Conservation (phyloP, 2,329 filamentous ascomycete species). For the Fusarium illudens region DNA sequence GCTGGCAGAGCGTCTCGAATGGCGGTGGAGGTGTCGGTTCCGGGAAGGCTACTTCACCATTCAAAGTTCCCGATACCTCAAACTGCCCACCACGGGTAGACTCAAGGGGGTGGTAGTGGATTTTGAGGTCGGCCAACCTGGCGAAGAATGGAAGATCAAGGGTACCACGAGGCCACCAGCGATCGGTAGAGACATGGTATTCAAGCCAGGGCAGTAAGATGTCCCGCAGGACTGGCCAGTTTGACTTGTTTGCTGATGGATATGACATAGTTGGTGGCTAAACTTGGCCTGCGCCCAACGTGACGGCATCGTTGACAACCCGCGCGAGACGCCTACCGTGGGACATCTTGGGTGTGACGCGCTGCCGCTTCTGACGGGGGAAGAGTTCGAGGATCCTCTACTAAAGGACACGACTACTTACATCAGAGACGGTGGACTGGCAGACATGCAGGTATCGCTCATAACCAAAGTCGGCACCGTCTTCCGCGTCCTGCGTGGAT, state of each 20-base stretch:
- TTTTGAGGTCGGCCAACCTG: conserved; percentile 40
- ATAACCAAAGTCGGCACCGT: conserved; percentile 59
- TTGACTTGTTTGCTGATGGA: conserved; percentile 26
- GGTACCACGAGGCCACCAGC: conserved; percentile 49
- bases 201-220: conserved; percentile 59
- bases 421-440: conserved; percentile 52
- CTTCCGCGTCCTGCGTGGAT: conserved; percentile 62
- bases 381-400: conserved; percentile 53
- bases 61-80: conserved; percentile 53
- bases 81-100: conserved; percentile 49
- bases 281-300: conserved; percentile 64
- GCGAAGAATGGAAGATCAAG: conserved; percentile 51
- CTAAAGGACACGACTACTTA: conserved; percentile 51
- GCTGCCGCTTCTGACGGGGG: conserved; percentile 61
- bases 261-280: conserved; percentile 63
- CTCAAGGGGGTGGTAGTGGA: conserved; percentile 54
- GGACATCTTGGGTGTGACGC: conserved; percentile 56
- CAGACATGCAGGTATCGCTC: conserved; percentile 59
- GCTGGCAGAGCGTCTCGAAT: conserved; percentile 51
- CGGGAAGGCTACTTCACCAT: conserved; percentile 55
- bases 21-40: conserved; percentile 56
- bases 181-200: conserved; percentile 52
- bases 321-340: conserved; percentile 55
- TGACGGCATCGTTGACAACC: conserved; percentile 61
- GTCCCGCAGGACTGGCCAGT: background rate